Conservation (phyloP, 2,329 filamentous ascomycete genomes). For the Endothia cerciana region DNA sequence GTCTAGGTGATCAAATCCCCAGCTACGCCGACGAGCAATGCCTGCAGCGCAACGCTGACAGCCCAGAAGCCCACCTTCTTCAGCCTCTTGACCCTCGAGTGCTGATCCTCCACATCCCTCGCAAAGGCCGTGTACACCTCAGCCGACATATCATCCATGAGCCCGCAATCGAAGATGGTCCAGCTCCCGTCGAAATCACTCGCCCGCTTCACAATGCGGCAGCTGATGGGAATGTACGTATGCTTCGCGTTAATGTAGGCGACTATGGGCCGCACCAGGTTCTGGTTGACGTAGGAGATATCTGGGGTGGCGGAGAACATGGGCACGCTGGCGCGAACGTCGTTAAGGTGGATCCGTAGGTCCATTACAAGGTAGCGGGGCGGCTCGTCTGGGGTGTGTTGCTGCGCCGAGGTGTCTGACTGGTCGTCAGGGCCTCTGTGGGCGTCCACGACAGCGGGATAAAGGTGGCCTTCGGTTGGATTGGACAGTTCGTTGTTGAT, state of each 20-base stretch:
- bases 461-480: conserved; percentile 24
- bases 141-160: conserved; percentile 91
- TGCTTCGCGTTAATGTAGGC: conserved; percentile 96
- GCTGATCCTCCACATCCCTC: conserved; percentile 85
- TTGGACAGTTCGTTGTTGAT: conserved; percentile 28
- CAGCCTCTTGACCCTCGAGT: conserved; percentile 81
- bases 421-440: conserved; percentile 15
- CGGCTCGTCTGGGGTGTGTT: conserved; percentile 52
- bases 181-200: conserved; percentile 93
- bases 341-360: conserved; percentile 90
- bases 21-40: conserved; percentile 91
- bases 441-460: conserved; percentile 13
- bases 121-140: conserved; percentile 97
- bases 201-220: conserved; percentile 87
- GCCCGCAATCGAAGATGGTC: conserved; percentile 89
- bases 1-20: conserved; percentile 65
- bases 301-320: conserved; percentile 77
- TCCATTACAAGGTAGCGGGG: conserved; percentile 90
- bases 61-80: conserved; percentile 97
- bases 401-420: conserved; percentile 19
- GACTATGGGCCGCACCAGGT: conserved; percentile 91
- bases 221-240: conserved; percentile 94
- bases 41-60: conserved; percentile 87
- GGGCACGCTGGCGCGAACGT: conserved; percentile 89
- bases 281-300: conserved; percentile 94